Base-by-base conservation (phyloP, 106 monocot species). In the Amphibolis antarctica region DNA sequence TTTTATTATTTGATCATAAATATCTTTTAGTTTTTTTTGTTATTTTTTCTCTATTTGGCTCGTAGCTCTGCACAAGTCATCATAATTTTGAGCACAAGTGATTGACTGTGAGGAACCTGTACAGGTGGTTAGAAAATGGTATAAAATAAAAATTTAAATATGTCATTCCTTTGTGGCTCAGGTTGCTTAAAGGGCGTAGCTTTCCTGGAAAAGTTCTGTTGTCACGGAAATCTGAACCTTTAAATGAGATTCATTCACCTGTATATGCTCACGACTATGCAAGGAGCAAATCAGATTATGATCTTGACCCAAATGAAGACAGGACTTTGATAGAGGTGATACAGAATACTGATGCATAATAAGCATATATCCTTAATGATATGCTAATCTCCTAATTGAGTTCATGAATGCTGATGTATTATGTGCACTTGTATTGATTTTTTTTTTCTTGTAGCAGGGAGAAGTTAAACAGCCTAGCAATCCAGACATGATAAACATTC, bases 201-300 rank as follows among this genome's bases (percentile, higher is more conserved):
- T 88, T 93, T 71, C 93, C 93, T 77, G 93, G 93, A 23, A 93
- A 88, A 74, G 77, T 88, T 83, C 62, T 93, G 77, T 47, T 93
- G 51, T 83, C 75, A 55, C 74, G 93, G 26, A 83, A 66, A 71
- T 58, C 83, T 28, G 88, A 88, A 53, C 80, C 83, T 63, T 17
- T 83, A 45, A 71, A 74, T 67, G 76, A 77, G 28, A 55, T 36
- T 36, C 44, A 59, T n/a, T 80, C 74, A 29, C 76, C 75, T 64
- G 74, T 56, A 47, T 46, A 48, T 50, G 65, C 76, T 66, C 66
- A 52, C 55, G 69, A 74, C 19, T 67, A 69, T 51, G 79, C 62
- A 63, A 69, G 74, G 42, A 82, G 73, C 27, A 66, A 63, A 68
- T 75, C 70, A 25, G 81, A 85, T 26, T 71, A 63, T 79, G 75